Evolutionary conservation across 345 rosid genomes (phyloP).

Genomic region (Citrus trifoliata): DNA sequence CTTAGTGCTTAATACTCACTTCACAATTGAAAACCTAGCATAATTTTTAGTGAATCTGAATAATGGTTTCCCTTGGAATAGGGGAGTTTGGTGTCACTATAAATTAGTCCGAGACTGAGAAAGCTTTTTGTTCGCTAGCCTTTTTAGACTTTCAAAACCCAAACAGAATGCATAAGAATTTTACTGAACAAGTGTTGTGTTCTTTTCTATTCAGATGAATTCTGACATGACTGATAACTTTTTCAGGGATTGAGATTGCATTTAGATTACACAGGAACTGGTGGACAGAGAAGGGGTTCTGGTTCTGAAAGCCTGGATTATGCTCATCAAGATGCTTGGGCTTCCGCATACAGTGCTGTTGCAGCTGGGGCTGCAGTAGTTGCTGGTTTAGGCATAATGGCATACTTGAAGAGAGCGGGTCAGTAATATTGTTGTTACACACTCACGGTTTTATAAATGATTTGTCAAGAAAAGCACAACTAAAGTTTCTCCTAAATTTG

Average conservation of each 20-base stretch:
- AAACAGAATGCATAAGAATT: not conserved
- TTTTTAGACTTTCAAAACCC: not conserved
- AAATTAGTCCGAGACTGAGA: not conserved
- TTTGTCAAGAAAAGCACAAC: not conserved
- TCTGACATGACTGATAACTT: constrained; percentile 2
- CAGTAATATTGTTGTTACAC: constrained; percentile 18
- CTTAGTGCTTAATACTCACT: not conserved
- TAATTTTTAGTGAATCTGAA: not conserved
- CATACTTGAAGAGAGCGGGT: constrained; percentile 70
- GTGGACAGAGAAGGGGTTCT: constrained; percentile 34
- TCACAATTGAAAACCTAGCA: not conserved
- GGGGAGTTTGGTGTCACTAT: not conserved
- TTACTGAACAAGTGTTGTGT: not conserved
- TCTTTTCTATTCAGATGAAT: not conserved
- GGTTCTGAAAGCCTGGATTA: constrained; percentile 52
- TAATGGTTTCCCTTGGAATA: not conserved
- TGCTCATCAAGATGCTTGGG: constrained; percentile 77
- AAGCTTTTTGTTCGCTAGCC: not conserved
- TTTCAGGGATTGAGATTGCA: constrained; percentile 88
- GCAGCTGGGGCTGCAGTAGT: constrained; percentile 94
- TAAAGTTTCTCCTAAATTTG: constrained; percentile 3
- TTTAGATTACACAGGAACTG: constrained; percentile 64
- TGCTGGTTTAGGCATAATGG: constrained; percentile 83
- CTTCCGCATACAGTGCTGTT: constrained; percentile 75
- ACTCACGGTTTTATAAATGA: not conserved